A percentile compares a stretch with the other conserved stretches of the same genome.
Evolutionary conservation across 441 rosid genomes (phyloP).

Genomic region (Aquilaria agallochum): DNA sequence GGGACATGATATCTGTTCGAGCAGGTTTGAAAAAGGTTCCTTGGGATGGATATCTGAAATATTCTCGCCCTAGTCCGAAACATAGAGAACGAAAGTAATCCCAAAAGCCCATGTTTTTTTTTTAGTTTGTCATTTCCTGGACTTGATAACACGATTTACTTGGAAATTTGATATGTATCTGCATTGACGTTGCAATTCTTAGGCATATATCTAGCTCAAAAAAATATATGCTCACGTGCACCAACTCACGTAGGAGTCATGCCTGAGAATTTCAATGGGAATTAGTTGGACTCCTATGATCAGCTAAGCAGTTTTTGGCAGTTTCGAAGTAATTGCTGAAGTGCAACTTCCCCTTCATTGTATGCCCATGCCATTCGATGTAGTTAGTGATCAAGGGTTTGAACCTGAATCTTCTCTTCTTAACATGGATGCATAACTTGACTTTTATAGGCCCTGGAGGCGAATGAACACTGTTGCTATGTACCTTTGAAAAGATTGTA

Average conservation of each 20-base stretch:
- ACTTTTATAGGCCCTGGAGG: too few species aligned
- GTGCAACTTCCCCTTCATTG: not conserved
- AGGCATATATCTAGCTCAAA: not conserved
- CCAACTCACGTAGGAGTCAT: not conserved
- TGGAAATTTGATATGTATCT: not conserved
- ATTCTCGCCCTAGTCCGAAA: constrained; percentile 93
- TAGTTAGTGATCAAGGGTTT: not conserved
- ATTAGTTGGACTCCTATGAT: not conserved
- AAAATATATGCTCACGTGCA: not conserved
- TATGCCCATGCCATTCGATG: not conserved
- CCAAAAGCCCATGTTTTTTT: constrained; percentile 6
- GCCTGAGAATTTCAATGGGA: not conserved
- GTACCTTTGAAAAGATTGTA: too few species aligned
- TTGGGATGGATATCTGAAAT: constrained; percentile 98
- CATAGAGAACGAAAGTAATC: constrained; percentile 95
- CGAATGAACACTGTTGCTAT: too few species aligned
- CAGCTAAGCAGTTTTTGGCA: not conserved
- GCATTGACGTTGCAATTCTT: constrained; percentile 3
- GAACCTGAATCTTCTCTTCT: too few species aligned
- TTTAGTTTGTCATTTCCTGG: not conserved
- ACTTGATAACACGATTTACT: not conserved
- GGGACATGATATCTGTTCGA: constrained; percentile 84
- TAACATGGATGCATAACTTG: too few species aligned
- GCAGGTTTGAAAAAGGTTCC: constrained; percentile 98
- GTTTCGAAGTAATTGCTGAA: too few species aligned